Evolutionary conservation across 2,329 filamentous ascomycete species (phyloP).

Genomic region (Aspergillus transmontanensis): DNA sequence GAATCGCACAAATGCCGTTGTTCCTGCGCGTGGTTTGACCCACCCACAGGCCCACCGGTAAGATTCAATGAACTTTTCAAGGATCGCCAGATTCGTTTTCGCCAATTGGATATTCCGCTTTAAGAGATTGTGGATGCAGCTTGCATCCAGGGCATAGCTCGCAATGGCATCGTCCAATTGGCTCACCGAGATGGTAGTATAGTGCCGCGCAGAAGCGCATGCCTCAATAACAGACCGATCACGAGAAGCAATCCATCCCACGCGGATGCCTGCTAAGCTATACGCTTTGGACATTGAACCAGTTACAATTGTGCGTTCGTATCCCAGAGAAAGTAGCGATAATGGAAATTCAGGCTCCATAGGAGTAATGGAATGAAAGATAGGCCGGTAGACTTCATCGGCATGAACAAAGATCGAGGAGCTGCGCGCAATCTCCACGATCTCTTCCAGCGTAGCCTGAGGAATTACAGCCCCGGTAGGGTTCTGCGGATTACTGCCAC

Average conservation of each 20-base stretch:
- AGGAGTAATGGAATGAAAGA: slow-evolving; percentile 71
- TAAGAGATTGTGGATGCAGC: slow-evolving; percentile 66
- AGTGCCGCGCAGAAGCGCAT: slow-evolving; percentile 69
- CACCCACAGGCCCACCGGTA: slow-evolving; percentile 67
- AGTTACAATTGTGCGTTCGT: slow-evolving; percentile 70
- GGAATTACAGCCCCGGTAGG: slow-evolving; percentile 74
- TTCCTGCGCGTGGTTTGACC: slow-evolving; percentile 76
- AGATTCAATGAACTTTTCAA: slow-evolving; percentile 69
- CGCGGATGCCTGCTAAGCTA: slow-evolving; percentile 75
- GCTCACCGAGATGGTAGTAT: slow-evolving; percentile 86
- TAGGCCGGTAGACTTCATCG: slow-evolving; percentile 81
- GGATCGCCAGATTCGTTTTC: slow-evolving; percentile 64
- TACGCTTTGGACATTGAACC: slow-evolving; percentile 87
- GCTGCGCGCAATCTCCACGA: slow-evolving; percentile 64
- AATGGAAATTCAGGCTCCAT: slow-evolving; percentile 61
- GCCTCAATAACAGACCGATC: slow-evolving; percentile 63
- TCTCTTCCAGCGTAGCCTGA: slow-evolving; percentile 57
- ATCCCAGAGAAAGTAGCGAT: slow-evolving; percentile 71
- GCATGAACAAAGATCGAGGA: slow-evolving; percentile 67
- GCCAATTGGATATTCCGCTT: slow-evolving; percentile 67
- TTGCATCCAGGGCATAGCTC: slow-evolving; percentile 68
- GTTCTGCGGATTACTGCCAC: slow-evolving; percentile 76
- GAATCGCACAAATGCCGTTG: slow-evolving; percentile 78
- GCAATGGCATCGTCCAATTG: slow-evolving; percentile 79
- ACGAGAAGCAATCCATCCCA: slow-evolving; percentile 80